A percentile compares a stretch with the other conserved stretches of the same genome.
These are phyloP conservation scores for Peronospora farinosa DNA, from an alignment of 352 stramenopile genomes.

Conservation along the genomic window DNA sequence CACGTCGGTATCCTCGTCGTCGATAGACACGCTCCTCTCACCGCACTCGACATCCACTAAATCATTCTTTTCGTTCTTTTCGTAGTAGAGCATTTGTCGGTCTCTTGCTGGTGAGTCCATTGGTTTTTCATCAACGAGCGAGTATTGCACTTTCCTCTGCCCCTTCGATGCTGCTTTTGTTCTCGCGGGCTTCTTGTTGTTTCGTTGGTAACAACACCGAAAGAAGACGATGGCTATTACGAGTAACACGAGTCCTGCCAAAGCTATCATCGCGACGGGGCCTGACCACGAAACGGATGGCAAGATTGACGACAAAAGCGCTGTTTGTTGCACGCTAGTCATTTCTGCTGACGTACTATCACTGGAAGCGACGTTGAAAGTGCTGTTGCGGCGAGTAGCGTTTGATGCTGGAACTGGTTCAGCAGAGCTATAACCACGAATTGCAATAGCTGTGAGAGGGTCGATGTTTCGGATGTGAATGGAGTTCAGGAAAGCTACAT, in stretches of 20 bases:
- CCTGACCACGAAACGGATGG: constrained; percentile 19
- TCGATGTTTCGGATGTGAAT: constrained; percentile 14
- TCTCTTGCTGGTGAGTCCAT: constrained; percentile 5
- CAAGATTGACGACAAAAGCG: constrained; percentile 17
- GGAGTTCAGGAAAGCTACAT: constrained; percentile 25
- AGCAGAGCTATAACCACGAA: not conserved
- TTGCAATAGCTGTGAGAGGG: not conserved
- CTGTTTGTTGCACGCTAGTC: constrained; percentile 4
- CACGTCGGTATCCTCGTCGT: constrained; percentile 7
- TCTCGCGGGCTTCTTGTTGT: constrained; percentile 10
- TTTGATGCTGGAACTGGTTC: not conserved
- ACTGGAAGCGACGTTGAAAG: constrained; percentile 4
- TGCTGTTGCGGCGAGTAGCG: not conserved
- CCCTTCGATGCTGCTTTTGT: constrained; percentile 14
- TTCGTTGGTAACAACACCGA: constrained; percentile 4
- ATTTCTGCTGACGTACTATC: constrained; percentile 3
- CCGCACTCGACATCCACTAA: constrained; percentile 19
- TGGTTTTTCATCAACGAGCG: constrained; percentile 17
- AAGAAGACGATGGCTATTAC: constrained; percentile 16
- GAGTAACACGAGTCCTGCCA: constrained; percentile 17
- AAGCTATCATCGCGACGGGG: constrained; percentile 17
- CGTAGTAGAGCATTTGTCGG: constrained; percentile 6
- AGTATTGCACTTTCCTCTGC: constrained; percentile 24
- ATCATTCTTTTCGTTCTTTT: constrained; percentile 16
- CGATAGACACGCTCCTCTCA: not conserved